Conservation (phyloP, 2,329 filamentous ascomycete genomes). For the Fusarium tricinctum region DNA sequence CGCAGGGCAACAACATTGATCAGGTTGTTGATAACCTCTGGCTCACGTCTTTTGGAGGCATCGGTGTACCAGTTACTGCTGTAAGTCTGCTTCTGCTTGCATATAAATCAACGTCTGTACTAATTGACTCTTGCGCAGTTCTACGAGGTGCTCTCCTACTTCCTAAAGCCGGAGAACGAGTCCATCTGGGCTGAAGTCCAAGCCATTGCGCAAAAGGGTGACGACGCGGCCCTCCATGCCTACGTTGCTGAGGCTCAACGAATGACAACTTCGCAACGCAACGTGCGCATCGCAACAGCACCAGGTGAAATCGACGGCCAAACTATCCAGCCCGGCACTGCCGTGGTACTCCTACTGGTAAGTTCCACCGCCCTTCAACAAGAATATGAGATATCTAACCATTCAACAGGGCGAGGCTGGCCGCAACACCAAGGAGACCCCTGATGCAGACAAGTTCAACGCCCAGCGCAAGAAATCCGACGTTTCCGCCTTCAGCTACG, state of each 20-base stretch:
- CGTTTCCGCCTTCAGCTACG: constrained; percentile 62
- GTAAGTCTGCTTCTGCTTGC: constrained; percentile 47
- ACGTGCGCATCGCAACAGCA: constrained; percentile 54
- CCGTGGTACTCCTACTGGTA: constrained; percentile 59
- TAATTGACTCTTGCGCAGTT: constrained; percentile 52
- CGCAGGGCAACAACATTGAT: constrained; percentile 52
- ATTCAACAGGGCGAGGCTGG: constrained; percentile 54
- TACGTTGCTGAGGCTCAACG: constrained; percentile 60
- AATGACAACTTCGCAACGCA: constrained; percentile 58
- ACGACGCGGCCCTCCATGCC: constrained; percentile 53
- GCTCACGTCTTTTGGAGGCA: constrained; percentile 58
- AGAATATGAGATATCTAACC: constrained; percentile 23
- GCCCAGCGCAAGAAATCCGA: constrained; percentile 57
- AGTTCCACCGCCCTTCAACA: constrained; percentile 26
- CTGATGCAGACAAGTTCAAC: constrained; percentile 58
- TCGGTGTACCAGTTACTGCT: constrained; percentile 56
- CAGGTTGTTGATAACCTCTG: constrained; percentile 55
- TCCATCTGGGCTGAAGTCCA: constrained; percentile 61
- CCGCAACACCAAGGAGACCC: constrained; percentile 56
- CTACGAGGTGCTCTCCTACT: constrained; percentile 60
- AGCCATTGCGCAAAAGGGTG: constrained; percentile 53
- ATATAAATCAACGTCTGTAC: not conserved
- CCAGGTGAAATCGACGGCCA: constrained; percentile 56
- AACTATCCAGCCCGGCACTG: constrained; percentile 57
- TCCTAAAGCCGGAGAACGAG: constrained; percentile 58